Evolutionary conservation across 345 rosid species (phyloP), one percentile per base, ranked within the genome.

Genomic region (Populus euphratica): DNA sequence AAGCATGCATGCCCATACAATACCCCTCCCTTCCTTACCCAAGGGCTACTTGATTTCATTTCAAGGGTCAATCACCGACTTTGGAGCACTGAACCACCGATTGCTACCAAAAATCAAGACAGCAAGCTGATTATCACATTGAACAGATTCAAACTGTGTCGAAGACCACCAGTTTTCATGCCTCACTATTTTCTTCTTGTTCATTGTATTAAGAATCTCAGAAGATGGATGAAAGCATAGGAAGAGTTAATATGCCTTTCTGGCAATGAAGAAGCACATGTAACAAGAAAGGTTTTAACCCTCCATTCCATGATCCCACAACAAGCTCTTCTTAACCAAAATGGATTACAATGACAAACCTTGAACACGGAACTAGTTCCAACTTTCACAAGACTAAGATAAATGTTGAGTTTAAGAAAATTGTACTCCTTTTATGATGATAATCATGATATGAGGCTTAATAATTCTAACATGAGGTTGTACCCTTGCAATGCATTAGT

Each of bases 241-340:
- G 25, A 80, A 68, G 2, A 0, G 67, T 8, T 35, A 25, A 25
- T 18, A 25, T 29, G 38, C 38, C 36, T 65, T 64, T 14, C 7
- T 14, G 35, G 38, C 41, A 14, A 16, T 5, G 36, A 65, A 3
- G 69, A 16, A 73, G 18, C 62, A 2, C 20, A 18, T 38, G 13
- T 63, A 69, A 20, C 44, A 25, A 70, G 76, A 59, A 68, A 61
- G 36, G 61, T 27, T 66, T 62, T 50, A 76, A 68, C 67, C 54
- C 74, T 67, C 77, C 44, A 76, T 73, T 36, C 33, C 25, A 73
- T 59, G 77, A 80, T 44, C 76, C 80, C 72, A 68, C 67, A 69
- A 70, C 18, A 54, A 80, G 52, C 71, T 41, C 59, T 69, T 61
- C 2, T 72, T 25, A 27, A 76, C 64, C 31, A 44, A 67, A 67